A percentile compares a stretch with the other conserved stretches of the same genome.
Evolutionary conservation across 306 rosid genomes (phyloP).

Genomic region (Malus domestica): DNA sequence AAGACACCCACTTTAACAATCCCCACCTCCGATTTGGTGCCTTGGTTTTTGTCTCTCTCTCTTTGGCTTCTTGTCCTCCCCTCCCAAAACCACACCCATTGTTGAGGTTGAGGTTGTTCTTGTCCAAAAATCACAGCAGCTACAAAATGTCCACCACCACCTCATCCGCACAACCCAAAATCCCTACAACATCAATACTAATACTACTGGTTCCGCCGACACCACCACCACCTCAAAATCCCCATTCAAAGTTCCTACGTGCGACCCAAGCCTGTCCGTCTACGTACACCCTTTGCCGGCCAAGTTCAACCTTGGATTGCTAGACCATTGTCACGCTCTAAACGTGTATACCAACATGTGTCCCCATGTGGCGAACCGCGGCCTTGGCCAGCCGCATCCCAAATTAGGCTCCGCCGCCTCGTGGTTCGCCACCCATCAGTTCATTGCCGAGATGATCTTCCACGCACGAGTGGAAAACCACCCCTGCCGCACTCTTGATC

Average conservation of each 20-base stretch:
- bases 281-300: conserved; percentile 57
- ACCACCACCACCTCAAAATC: not conserved
- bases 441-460: conserved; percentile 75
- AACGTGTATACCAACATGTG: conserved; percentile 87
- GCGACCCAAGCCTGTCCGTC: conserved; percentile 31
- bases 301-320: conserved; percentile 55
- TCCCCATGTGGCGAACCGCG: conserved; percentile 66
- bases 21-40: conserved; percentile 18
- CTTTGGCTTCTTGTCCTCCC: conserved; percentile 34
- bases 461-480: conserved; percentile 78
- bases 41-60: conserved; percentile 27
- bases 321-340: conserved; percentile 41
- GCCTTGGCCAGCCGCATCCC: conserved; percentile 55
- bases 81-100: conserved; percentile 9
- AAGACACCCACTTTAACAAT: not conserved
- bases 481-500: conserved; percentile 65
- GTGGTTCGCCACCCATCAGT: conserved; percentile 83
- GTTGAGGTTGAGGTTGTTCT: not conserved
- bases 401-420: not conserved
- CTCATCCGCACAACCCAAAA: not conserved
- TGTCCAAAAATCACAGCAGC: not conserved
- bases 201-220: not conserved
- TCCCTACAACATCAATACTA: not conserved
- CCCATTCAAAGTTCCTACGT: conserved; percentile 1
- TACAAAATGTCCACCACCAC: not conserved